Base-by-base conservation (phyloP, 345 rosid genomes). In the Combretum micranthum region DNA sequence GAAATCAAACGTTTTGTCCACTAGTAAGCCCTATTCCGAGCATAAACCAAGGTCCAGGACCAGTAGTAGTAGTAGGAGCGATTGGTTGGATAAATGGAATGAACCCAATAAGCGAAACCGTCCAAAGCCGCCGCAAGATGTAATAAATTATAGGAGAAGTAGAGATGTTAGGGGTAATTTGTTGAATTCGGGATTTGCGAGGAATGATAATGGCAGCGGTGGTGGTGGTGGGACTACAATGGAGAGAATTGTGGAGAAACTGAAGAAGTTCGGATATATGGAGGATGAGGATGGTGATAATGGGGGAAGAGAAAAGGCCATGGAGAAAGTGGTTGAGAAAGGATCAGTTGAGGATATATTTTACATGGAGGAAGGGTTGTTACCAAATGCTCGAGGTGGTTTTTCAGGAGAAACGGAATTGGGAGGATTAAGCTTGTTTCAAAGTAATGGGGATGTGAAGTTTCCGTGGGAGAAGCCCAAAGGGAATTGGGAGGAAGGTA, bases 381-480 rank as follows among this genome's bases (percentile, higher is more conserved):
- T 86, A 67, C 95, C 85, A 4, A 83, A 79, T 65, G 25, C 79
- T 42, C 66, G 80, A 62, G 90, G 93, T 50, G 89, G 90, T 64
- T 80, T 77, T 54, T 72, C 80, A 0, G 73, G 61, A 69, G 82
- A 73, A 56, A 72, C 81, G 0, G 81, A 81, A 14, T 67, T 84
- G 45, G 78, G 72, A 26, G 68, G 65, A 5, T 78, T 68, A 61
- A 69, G 56, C 54, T 69, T 57, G 70, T 72, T 65, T 58, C 73
- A 63, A 51, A 72, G 71, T 56, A 70, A 62, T 68, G 76, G 71
- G 68, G 87, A 86, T 68, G 85, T 70, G n/a, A 74, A 61, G 63
- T 88, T 84, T 78, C 93, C 98, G 0, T 88, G 96, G 98, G 98
- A 91, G 66, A 88, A 80, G 73, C 68, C 59, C 6, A 77, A 75